Percentiles rank a stretch among this genome's conserved stretches.
phyloP scores from a whole-genome alignment of 371 early-diverging fungal genomes.

The Apophysomyces trapeziformis region DNA sequence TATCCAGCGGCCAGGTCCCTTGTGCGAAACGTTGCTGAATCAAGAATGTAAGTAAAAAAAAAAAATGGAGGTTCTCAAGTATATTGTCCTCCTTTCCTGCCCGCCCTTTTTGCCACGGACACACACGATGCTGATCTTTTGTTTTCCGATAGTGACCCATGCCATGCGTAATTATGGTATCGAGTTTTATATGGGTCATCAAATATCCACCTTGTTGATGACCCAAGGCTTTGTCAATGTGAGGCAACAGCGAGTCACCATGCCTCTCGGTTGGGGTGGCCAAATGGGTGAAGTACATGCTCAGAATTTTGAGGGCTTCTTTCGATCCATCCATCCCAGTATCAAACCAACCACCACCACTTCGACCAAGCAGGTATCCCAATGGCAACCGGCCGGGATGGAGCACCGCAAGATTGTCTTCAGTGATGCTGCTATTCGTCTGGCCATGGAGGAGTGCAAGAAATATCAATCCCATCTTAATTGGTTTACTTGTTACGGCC shows the following conservation, averaged over 20 bases:
- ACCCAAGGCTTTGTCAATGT: constrained; percentile 33
- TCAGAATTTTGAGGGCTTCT: constrained; percentile 22
- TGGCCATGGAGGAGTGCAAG: constrained; percentile 25
- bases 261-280: constrained; percentile 40
- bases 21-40: constrained; percentile 43
- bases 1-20: constrained; percentile 50
- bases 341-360: constrained; percentile 11
- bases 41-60: constrained; percentile 31
- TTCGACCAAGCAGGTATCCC: constrained; percentile 1
- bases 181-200: constrained; percentile 26
- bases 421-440: constrained; percentile 12
- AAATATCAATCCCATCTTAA: constrained; percentile 31
- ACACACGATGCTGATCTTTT: not conserved
- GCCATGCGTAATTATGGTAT: constrained; percentile 20
- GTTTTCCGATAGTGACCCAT: constrained; percentile 13
- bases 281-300: constrained; percentile 33
- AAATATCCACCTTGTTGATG: constrained; percentile 33
- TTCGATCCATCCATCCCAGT: constrained; percentile 25
- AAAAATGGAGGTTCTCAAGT: not conserved
- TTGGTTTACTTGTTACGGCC: constrained; percentile 32
- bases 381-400: constrained; percentile 11
- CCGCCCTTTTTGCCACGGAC: not conserved
- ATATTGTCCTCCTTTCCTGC: too few species aligned
- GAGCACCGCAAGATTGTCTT: not conserved
- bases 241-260: constrained; percentile 29